These are phyloP conservation scores for Marchantia paleacea DNA, from an alignment of 225 moss, liverwort and hornwort species.

Conservation along the genomic window DNA sequence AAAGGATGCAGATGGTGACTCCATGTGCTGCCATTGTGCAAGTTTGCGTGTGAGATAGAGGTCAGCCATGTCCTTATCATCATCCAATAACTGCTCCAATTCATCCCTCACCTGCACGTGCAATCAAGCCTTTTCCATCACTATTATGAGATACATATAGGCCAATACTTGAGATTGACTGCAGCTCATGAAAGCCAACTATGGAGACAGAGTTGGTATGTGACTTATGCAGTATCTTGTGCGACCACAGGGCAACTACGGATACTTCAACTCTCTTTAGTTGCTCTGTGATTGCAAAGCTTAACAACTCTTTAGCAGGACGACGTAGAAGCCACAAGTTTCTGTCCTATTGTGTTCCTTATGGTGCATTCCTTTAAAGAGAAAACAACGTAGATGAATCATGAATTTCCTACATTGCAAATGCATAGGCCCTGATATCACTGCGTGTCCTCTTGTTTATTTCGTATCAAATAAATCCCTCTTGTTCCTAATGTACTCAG, in stretches of 20 bases:
- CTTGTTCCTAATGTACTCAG: not conserved
- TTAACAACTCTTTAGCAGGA: no score
- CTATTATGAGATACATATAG: not conserved
- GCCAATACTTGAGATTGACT: not conserved
- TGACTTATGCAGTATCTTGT: not conserved
- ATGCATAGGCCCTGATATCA: no score
- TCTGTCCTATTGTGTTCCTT: no score
- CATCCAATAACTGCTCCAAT: slow-evolving; percentile 91
- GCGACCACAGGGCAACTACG: no score
- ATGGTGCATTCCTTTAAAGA: no score
- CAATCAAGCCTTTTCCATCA: not conserved
- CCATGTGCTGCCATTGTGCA: slow-evolving; percentile 56
- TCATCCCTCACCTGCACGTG: slow-evolving; percentile 74
- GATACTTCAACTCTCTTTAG: no score
- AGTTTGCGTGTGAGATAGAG: slow-evolving; percentile 90
- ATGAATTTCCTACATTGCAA: no score
- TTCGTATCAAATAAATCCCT: not conserved
- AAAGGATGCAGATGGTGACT: slow-evolving; percentile 61
- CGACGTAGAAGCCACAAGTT: no score
- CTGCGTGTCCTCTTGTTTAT: no score
- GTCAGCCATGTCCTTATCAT: slow-evolving; percentile 94
- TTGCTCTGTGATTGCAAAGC: no score
- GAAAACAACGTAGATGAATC: no score
- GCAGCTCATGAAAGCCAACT: not conserved
- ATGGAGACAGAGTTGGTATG: not conserved